Base-by-base conservation (phyloP, 2,329 filamentous ascomycete genomes). In the Curvularia sp. region DNA sequence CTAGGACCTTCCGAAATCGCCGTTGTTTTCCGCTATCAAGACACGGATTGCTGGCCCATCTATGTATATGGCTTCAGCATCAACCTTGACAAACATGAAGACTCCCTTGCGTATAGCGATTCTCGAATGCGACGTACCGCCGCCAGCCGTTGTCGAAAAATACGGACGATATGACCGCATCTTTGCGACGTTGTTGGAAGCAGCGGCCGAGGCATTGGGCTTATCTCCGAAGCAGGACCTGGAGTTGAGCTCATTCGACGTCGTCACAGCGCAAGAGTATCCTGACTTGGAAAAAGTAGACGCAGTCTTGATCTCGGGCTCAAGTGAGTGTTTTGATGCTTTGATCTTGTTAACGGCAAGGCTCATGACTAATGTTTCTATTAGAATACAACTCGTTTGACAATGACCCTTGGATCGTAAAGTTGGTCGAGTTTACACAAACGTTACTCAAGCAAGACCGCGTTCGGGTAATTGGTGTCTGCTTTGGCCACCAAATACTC, bases 401-500 rank as follows among this genome's bases (percentile, higher is more conserved):
- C 61, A 80, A 88, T 66, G 83, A 87, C 50, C 85, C 88, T 0
- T 96, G 92, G 92, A 94, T 95, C 63, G 63, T 88, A 42, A 87
- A 85, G 53, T 83, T 96, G 1, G 88, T 92, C 18, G 86, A 88
- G 1, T 96, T 88, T 70, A 86, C 85, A 0, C 80, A 82, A 50
- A 80, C 83, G 63, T 81, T 90, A 3, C 81, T 91, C 33, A 81
- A 82, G 12, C 84, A 89, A 63, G 80, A 83, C 26, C 81, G 86
- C 0, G 85, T 95, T 7, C 85, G 87, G 35, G 78, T 93, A n/a
- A 82, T 96, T 15, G 92, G 92, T 10, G 84, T 95, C 15, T 96
- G 92, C 77, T 96, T 94, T 75, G 92, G 92, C 5, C 92, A 96
- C 75, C 92, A 96, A 80, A 93, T 96, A 68, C 80, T 95, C 43